These are phyloP conservation scores for Sporothrix luriei DNA, from an alignment of 2,329 filamentous ascomycete species.

Conservation along the genomic window DNA sequence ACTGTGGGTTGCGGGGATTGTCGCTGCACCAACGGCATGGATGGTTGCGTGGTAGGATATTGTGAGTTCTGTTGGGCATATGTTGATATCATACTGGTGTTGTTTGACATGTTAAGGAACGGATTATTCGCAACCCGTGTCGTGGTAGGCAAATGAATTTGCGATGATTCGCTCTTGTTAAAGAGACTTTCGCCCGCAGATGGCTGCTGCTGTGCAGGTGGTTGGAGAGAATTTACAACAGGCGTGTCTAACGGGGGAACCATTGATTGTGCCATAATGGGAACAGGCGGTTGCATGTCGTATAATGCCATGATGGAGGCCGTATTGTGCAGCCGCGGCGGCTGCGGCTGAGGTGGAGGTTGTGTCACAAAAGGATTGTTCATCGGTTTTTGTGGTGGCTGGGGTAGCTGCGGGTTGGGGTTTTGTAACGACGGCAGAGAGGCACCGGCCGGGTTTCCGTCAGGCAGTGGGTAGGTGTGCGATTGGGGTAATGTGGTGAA, in stretches of 20 bases:
- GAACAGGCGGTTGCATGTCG: constrained; percentile 60
- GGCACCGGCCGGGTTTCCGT: constrained; percentile 30
- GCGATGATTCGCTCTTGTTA: neutral
- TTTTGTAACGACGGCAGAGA: constrained; percentile 16
- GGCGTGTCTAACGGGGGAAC: neutral
- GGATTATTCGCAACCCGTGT: constrained; percentile 56
- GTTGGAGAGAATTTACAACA: neutral
- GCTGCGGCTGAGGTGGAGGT: constrained; percentile 42
- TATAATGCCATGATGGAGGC: constrained; percentile 76
- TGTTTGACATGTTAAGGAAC: constrained; percentile 49
- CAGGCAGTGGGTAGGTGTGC: constrained; percentile 30
- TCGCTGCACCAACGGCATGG: constrained; percentile 15
- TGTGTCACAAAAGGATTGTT: constrained; percentile 43
- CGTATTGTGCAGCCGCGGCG: constrained; percentile 63
- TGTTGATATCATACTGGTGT: neutral
- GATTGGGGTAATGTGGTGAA: constrained; percentile 40
- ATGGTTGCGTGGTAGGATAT: neutral
- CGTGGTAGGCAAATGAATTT: neutral
- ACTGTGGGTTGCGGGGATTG: constrained; percentile 32
- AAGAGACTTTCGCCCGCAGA: neutral
- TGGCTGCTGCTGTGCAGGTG: constrained; percentile 38
- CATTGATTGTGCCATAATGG: constrained; percentile 43
- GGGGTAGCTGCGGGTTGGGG: neutral
- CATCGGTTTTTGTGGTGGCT: constrained; percentile 32
- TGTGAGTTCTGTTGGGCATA: neutral